Evolutionary conservation across 257 asterid genomes (phyloP), one percentile per base, ranked within the genome.

Genomic region (Nicotiana knightiana): DNA sequence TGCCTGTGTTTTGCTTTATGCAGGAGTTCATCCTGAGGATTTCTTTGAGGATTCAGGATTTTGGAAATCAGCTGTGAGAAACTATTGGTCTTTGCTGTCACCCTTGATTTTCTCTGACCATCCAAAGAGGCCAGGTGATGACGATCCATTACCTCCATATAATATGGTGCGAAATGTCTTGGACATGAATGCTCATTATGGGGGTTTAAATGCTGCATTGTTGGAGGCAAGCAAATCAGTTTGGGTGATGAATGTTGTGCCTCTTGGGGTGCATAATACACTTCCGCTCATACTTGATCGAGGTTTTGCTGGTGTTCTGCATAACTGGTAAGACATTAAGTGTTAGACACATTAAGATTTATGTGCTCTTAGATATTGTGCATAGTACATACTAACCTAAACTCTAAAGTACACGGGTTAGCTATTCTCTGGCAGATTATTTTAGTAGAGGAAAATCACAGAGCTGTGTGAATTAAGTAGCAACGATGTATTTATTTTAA

Each of bases 181-280:
- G 98, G 99, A 95, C 89, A 91, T 94, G 98, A 91, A 83, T 86
- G 97, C 98, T 66, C 91, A 85, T 89, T 96, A 93, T 80, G 99
- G 98, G 18, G 98, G 97, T 80, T 83, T 94, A 15, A 93, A 92
- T 89, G 86, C 84, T 51, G 97, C 97, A 70, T 82, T 93, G 35
- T 68, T 90, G 83, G 97, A 89, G 84, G 91, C 93, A 77, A 87
- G 92, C 86, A 96, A 92, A 87, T 89, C 95, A 7, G 97, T 86
- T 73, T 96, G 97, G 97, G 97, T 92, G 80, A 95, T 95, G 99
- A 95, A 95, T 88, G 98, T 91, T 82, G 99, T 93, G 55, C 97
- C 99, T n/a, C 53, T 90, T 70, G 94, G 93, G 63, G 88, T 81
- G 81, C 93, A 81, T 61, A 88, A 92, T 85, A 92, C 97, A 66